A percentile compares a stretch with the other conserved stretches of the same genome.
phyloP scores from a whole-genome alignment of 2,329 filamentous ascomycete genomes.

The Paecilomyces formosus region DNA sequence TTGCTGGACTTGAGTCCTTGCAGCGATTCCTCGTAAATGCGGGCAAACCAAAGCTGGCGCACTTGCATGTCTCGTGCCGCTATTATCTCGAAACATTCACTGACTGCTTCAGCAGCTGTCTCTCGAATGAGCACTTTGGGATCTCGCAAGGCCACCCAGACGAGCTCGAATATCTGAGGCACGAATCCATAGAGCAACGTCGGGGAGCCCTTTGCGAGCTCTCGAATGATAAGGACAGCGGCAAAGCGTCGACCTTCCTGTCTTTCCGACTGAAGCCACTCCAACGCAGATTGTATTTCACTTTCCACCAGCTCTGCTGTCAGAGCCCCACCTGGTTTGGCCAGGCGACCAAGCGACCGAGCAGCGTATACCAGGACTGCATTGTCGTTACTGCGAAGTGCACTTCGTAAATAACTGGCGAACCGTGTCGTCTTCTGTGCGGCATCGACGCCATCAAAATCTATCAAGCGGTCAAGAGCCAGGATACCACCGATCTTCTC shows the following conservation, averaged over 20 bases:
- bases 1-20: constrained; percentile 72
- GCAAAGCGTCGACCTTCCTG: constrained; percentile 91
- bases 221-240: constrained; percentile 81
- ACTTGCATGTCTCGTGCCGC: constrained; percentile 83
- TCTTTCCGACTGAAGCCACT: constrained; percentile 93
- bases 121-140: constrained; percentile 84
- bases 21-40: constrained; percentile 81
- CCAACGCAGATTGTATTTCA: constrained; percentile 90
- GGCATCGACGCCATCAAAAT: constrained; percentile 91
- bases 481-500: constrained; percentile 89
- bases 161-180: constrained; percentile 87
- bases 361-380: constrained; percentile 86
- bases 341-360: constrained; percentile 79
- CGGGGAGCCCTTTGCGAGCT: constrained; percentile 85
- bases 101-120: constrained; percentile 86
- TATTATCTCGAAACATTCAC: constrained; percentile 93
- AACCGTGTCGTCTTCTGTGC: constrained; percentile 93
- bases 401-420: constrained; percentile 77
- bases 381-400: constrained; percentile 85
- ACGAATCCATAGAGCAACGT: constrained; percentile 95
- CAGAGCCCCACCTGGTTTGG: constrained; percentile 83
- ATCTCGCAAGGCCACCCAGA: constrained; percentile 91
- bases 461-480: constrained; percentile 85
- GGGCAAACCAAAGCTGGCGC: constrained; percentile 79
- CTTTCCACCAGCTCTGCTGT: constrained; percentile 95